Evolutionary conservation across 805 yeast genomes (phyloP).

Genomic region (Zygosaccharomyces bailii): DNA sequence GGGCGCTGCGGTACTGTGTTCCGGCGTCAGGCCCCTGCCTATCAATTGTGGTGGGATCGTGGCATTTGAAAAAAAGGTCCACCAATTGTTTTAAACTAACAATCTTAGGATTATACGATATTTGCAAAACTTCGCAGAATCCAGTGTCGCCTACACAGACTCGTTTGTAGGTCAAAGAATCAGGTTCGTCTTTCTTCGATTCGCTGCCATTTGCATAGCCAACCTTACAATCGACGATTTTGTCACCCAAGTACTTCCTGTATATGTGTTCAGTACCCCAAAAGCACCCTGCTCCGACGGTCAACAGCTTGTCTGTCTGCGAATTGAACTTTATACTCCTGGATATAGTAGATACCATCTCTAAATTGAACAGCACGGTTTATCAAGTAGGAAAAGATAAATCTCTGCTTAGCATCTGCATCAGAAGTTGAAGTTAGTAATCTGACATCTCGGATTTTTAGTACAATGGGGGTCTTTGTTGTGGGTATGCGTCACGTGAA

Average conservation of each 20-base stretch:
- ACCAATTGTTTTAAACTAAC: constrained; percentile 59
- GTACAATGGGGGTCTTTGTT: neutral
- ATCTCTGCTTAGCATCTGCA: too few relatives aligned
- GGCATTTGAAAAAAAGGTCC: constrained; percentile 85
- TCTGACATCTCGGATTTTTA: neutral
- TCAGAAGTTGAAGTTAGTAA: too few relatives aligned
- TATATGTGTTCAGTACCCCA: constrained; percentile 90
- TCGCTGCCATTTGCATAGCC: constrained; percentile 84
- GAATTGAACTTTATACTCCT: constrained; percentile 41
- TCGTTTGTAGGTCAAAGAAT: constrained; percentile 49
- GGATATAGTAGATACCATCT: constrained; percentile 33
- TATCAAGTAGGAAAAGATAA: neutral
- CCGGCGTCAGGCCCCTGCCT: constrained; percentile 88
- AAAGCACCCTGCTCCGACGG: constrained; percentile 70
- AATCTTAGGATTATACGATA: constrained; percentile 71
- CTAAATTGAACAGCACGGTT: neutral
- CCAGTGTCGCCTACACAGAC: constrained; percentile 79
- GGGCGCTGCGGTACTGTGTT: constrained; percentile 83
- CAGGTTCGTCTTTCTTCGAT: constrained; percentile 40
- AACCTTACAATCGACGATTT: constrained; percentile 70
- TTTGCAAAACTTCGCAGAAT: constrained; percentile 77
- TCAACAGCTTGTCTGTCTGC: constrained; percentile 50
- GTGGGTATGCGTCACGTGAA: neutral
- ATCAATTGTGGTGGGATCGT: constrained; percentile 86
- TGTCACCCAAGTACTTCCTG: constrained; percentile 60